Percentiles rank a stretch among this genome's conserved stretches.
Evolutionary conservation across 257 asterid species (phyloP).

Genomic region (Verbena officinalis): DNA sequence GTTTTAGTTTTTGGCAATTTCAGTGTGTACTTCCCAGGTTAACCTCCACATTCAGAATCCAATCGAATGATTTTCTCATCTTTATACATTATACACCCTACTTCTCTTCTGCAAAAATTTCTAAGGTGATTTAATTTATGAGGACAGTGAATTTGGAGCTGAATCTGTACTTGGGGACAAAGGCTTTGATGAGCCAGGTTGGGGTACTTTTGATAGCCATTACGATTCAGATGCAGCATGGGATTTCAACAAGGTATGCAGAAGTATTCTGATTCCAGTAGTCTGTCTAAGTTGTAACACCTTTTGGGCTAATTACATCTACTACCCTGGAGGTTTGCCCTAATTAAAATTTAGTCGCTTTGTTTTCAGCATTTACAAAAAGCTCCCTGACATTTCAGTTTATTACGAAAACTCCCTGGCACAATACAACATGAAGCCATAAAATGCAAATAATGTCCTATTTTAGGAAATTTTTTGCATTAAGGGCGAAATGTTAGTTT

Average conservation of each 20-base stretch:
- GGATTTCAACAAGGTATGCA: conserved; percentile 65
- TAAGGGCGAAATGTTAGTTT: no score
- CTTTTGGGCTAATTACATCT: no score
- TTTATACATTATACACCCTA: conserved; percentile 2
- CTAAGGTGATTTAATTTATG: conserved; percentile 18
- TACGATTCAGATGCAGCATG: conserved; percentile 67
- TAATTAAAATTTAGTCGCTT: no score
- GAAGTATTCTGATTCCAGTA: conserved; percentile 13
- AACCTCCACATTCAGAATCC: conserved; percentile 4
- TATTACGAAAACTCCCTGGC: no score
- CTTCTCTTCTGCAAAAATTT: conserved; percentile 10
- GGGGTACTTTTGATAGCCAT: conserved; percentile 77
- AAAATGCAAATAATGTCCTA: no score
- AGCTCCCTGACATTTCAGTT: no score
- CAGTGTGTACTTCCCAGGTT: conserved; percentile 4
- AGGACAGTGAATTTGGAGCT: conserved; percentile 65
- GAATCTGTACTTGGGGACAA: conserved; percentile 55
- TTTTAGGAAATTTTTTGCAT: no score
- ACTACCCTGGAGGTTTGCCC: no score
- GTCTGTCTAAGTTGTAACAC: background rate
- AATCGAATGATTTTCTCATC: background rate
- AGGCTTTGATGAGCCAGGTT: conserved; percentile 70
- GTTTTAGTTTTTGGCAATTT: conserved; percentile 10
- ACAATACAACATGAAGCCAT: no score
- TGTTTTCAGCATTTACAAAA: no score